Conservation (phyloP, 2,329 filamentous ascomycete species). For the Drechslerella coelobrocha region DNA sequence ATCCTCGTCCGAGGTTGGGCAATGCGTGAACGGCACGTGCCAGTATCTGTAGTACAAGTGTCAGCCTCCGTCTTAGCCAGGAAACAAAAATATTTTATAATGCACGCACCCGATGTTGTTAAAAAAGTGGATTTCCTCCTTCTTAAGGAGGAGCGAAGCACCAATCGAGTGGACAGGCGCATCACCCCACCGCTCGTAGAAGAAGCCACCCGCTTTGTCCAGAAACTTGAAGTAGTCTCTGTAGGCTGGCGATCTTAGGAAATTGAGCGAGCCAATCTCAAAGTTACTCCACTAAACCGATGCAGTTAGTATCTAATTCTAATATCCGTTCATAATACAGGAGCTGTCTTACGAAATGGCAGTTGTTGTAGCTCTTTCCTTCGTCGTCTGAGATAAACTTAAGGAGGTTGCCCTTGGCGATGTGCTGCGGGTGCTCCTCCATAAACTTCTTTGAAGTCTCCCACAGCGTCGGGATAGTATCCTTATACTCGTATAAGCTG, state of each 20-base stretch:
- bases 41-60: slow-evolving; percentile 68
- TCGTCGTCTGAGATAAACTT: slow-evolving; percentile 88
- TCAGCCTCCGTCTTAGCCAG: neutral
- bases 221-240: slow-evolving; percentile 87
- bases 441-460: slow-evolving; percentile 95
- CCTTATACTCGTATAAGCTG: slow-evolving; percentile 93
- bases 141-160: slow-evolving; percentile 82
- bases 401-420: slow-evolving; percentile 84
- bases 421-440: slow-evolving; percentile 84
- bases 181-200: slow-evolving; percentile 86
- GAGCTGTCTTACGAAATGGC: slow-evolving; percentile 79
- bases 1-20: slow-evolving; percentile 85
- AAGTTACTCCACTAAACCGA: slow-evolving; percentile 90
- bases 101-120: slow-evolving; percentile 78
- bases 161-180: slow-evolving; percentile 98
- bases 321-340: neutral
- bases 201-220: slow-evolving; percentile 88
- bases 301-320: neutral
- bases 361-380: slow-evolving; percentile 92
- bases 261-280: slow-evolving; percentile 90
- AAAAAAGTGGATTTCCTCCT: slow-evolving; percentile 97
- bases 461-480: slow-evolving; percentile 96
- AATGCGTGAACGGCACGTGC: slow-evolving; percentile 97
- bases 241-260: slow-evolving; percentile 89
- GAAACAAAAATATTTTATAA: neutral